These are phyloP conservation scores for Solanum piurae DNA, from an alignment of 257 asterid species.

Conservation along the genomic window DNA sequence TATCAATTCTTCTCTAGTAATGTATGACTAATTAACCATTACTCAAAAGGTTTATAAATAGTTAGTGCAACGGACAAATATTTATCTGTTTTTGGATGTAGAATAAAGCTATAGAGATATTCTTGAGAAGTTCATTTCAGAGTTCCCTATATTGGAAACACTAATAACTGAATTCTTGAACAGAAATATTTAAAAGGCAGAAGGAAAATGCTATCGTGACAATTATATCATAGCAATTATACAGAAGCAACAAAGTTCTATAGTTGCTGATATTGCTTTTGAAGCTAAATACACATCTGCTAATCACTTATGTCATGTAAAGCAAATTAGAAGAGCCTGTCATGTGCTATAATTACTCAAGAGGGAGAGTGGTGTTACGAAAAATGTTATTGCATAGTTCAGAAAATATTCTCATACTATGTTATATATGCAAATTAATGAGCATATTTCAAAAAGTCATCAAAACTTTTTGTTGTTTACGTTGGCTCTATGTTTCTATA, in stretches of 20 bases:
- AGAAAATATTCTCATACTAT: not conserved
- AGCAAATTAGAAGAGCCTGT: not conserved
- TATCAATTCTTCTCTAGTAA: not conserved
- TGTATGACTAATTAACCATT: not conserved
- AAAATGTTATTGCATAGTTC: not conserved
- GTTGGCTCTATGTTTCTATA: not conserved
- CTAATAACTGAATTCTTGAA: not conserved
- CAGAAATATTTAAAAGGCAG: not conserved
- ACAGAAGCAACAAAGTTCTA: not conserved
- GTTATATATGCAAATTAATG: not conserved
- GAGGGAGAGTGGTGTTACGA: not conserved
- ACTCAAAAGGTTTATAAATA: not conserved
- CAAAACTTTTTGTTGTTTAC: not conserved
- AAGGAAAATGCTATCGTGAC: not conserved
- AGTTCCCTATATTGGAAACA: not conserved
- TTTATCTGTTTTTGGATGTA: not conserved
- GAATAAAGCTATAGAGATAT: not conserved
- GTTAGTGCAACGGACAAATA: not conserved
- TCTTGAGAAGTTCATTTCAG: not conserved
- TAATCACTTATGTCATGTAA: not conserved
- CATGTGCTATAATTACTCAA: not conserved
- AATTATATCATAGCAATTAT: not conserved
- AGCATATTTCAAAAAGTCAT: not conserved
- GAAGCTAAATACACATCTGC: not conserved
- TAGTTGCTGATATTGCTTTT: not conserved